Evolutionary conservation across 2,329 filamentous ascomycete genomes (phyloP).

Genomic region (Xylariaceae sp.): DNA sequence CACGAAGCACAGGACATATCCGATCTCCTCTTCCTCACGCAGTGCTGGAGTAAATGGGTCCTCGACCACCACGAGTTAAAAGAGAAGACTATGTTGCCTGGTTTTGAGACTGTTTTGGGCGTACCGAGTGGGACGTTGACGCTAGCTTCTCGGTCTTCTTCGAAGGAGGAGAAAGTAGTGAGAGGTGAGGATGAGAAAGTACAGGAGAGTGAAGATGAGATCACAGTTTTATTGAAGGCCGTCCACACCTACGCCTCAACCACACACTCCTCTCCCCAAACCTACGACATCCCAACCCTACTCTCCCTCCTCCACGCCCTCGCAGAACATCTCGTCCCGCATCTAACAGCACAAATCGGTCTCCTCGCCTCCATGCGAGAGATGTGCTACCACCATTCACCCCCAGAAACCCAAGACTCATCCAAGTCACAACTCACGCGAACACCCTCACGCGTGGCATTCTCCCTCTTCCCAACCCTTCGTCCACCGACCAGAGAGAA

Average conservation of each 20-base stretch:
- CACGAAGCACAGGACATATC: conserved; percentile 25
- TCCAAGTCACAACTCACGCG: background rate
- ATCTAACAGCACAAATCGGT: conserved; percentile 14
- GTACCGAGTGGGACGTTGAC: conserved; percentile 21
- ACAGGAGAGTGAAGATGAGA: conserved; percentile 2
- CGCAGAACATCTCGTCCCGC: conserved; percentile 14
- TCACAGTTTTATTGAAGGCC: conserved; percentile 12
- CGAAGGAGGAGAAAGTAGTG: background rate
- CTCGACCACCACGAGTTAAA: conserved; percentile 32
- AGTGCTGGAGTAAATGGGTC: conserved; percentile 30
- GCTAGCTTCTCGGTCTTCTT: background rate
- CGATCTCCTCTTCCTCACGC: conserved; percentile 32
- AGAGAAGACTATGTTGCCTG: conserved; percentile 31
- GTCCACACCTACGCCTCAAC: conserved; percentile 16
- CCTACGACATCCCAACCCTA: conserved; percentile 7
- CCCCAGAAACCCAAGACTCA: background rate
- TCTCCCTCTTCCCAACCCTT: conserved; percentile 10
- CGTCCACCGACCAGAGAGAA: background rate
- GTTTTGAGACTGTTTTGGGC: conserved; percentile 25
- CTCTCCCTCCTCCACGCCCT: conserved; percentile 10
- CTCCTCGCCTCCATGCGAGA: conserved; percentile 16
- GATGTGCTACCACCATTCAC: conserved; percentile 8
- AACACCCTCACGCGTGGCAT: background rate
- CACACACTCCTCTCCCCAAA: conserved; percentile 9
- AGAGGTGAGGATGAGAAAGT: background rate